Percentiles rank a stretch among this genome's conserved stretches.
phyloP scores from a whole-genome alignment of 768 basidiomycete genomes.

The Flagelloscypha sp. region DNA sequence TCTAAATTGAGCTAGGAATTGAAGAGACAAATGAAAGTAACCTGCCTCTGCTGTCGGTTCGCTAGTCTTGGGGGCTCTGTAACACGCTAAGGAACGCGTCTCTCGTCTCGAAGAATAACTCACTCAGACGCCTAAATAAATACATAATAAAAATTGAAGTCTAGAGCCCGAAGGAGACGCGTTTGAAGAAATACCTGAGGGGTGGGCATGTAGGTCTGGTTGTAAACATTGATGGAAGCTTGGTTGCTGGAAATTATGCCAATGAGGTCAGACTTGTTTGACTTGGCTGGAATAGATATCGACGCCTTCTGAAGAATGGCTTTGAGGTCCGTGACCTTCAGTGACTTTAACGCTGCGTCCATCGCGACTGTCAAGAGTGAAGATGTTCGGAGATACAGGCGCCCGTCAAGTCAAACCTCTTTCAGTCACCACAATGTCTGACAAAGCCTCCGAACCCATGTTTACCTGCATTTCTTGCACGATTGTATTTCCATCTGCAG shows the following conservation, averaged over 20 bases:
- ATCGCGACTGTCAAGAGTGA: constrained; percentile 17
- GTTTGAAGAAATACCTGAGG: constrained; percentile 26
- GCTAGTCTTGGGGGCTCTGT: constrained; percentile 1
- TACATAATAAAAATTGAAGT: constrained; percentile 1
- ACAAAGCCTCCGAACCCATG: constrained; percentile 22
- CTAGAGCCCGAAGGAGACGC: constrained; percentile 4
- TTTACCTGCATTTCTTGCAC: constrained; percentile 91
- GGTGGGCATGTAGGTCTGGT: constrained; percentile 19
- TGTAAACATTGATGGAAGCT: constrained; percentile 43
- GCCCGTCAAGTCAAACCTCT: too few species aligned
- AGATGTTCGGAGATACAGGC: too few species aligned
- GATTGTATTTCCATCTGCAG: constrained; percentile 75
- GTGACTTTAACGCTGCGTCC: constrained; percentile 43
- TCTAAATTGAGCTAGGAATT: neutral
- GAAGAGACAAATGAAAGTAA: neutral
- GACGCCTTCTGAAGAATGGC: constrained; percentile 48
- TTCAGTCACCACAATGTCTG: constrained; percentile 20
- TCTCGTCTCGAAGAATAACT: neutral
- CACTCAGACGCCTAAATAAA: neutral
- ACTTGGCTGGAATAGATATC: constrained; percentile 42
- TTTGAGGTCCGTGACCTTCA: constrained; percentile 67
- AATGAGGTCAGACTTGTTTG: constrained; percentile 63
- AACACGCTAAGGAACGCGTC: constrained; percentile 6
- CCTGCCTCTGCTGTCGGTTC: constrained; percentile 4
- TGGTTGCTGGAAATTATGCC: constrained; percentile 47